Evolutionary conservation across 1,139 yeast genomes (phyloP).

Genomic region (Kazachstania sp.): DNA sequence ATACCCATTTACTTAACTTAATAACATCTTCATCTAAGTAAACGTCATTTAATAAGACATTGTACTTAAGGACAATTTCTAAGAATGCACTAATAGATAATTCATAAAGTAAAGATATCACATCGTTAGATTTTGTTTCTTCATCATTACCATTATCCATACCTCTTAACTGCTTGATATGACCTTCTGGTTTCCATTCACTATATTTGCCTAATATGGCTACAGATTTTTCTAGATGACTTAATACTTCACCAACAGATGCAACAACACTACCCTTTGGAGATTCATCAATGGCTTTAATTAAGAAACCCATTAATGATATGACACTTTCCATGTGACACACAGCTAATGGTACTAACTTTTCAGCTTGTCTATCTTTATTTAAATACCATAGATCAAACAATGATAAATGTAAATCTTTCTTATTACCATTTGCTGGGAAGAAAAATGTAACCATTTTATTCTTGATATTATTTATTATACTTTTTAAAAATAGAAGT

Average conservation of each 20-base stretch:
- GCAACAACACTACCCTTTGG: slow-evolving; percentile 45
- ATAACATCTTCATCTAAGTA: slow-evolving; percentile 54
- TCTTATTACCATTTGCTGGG: slow-evolving; percentile 12
- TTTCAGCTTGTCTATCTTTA: slow-evolving; percentile 39
- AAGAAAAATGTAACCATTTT: slow-evolving; percentile 20
- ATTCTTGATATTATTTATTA: slow-evolving; percentile 9
- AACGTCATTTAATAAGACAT: slow-evolving; percentile 54
- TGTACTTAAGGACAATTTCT: slow-evolving; percentile 54
- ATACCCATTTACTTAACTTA: slow-evolving; percentile 62
- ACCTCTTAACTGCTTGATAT: slow-evolving; percentile 4
- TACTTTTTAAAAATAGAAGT: slow-evolving; percentile 11
- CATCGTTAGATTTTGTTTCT: slow-evolving; percentile 28
- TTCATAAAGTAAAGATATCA: slow-evolving; percentile 51
- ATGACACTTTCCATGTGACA: slow-evolving; percentile 61
- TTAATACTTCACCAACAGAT: slow-evolving; percentile 49
- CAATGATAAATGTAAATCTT: slow-evolving; percentile 9
- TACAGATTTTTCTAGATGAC: slow-evolving; percentile 52
- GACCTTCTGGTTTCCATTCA: slow-evolving; percentile 23
- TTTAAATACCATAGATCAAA: slow-evolving; percentile 28
- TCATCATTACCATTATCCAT: slow-evolving; percentile 12
- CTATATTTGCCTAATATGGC: slow-evolving; percentile 43
- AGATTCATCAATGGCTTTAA: slow-evolving; percentile 59
- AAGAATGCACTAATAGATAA: slow-evolving; percentile 55
- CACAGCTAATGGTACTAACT: slow-evolving; percentile 50
- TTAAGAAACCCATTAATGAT: slow-evolving; percentile 40